phyloP scores from a whole-genome alignment of 345 rosid genomes.

The Stellera chamaejasme region DNA sequence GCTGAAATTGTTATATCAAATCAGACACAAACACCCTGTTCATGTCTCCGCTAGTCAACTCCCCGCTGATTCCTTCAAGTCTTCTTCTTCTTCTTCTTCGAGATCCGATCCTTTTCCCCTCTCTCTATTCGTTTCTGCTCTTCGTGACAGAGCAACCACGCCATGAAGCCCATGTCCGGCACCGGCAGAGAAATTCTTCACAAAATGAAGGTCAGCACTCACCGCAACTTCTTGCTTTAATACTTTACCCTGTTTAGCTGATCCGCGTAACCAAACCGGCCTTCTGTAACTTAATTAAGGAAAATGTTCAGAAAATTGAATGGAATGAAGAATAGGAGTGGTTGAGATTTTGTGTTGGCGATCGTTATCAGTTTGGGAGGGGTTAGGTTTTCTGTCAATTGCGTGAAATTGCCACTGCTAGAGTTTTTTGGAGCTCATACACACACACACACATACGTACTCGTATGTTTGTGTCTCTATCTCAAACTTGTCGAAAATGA shows the following conservation, averaged over 20 bases:
- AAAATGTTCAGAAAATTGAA: too few species aligned
- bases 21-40: too few species aligned
- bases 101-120: not conserved
- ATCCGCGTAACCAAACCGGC: not conserved
- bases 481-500: too few species aligned
- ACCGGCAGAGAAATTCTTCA: slow-evolving; percentile 59
- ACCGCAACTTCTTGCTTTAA: not conserved
- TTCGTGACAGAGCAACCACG: not conserved
- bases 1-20: too few species aligned
- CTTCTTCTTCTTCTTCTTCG: not conserved
- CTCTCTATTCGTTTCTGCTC: not conserved
- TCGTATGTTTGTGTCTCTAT: too few species aligned
- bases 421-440: too few species aligned
- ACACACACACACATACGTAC: too few species aligned
- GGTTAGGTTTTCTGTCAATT: too few species aligned
- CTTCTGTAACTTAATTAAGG: not conserved
- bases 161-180: slow-evolving; percentile 42
- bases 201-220: slow-evolving; percentile 56
- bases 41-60: too few species aligned
- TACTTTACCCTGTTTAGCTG: not conserved
- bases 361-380: not conserved
- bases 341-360: not conserved
- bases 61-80: not conserved
- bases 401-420: too few species aligned
- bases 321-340: not conserved